These are phyloP conservation scores for Skeletonema menzelii DNA, from an alignment of 108 stramenopile species.

Conservation along the genomic window DNA sequence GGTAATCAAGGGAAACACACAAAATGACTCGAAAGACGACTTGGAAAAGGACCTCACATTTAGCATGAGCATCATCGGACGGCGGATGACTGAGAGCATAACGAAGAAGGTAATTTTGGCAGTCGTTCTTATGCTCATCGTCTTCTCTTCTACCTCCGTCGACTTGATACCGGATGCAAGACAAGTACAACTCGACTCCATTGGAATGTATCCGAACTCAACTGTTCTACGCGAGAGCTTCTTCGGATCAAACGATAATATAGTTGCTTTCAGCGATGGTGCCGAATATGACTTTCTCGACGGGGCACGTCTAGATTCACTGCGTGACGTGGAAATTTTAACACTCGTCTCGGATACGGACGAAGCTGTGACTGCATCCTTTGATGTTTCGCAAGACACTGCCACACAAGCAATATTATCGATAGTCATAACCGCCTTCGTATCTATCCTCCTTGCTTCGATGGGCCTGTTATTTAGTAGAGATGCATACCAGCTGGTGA, in stretches of 20 bases:
- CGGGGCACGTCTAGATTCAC: constrained; percentile 28
- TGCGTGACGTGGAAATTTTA: constrained; percentile 38
- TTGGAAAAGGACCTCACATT: constrained; percentile 43
- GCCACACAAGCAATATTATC: constrained; percentile 37
- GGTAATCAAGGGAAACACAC: constrained; percentile 8
- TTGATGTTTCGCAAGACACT: constrained; percentile 46
- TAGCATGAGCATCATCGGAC: constrained; percentile 56
- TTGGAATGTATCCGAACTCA: constrained; percentile 31
- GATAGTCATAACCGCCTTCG: constrained; percentile 42
- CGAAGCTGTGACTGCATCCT: constrained; percentile 21
- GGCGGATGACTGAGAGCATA: constrained; percentile 55
- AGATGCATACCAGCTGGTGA: constrained; percentile 66
- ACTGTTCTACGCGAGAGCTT: constrained; percentile 21
- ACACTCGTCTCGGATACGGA: constrained; percentile 24
- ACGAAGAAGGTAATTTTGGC: constrained; percentile 47
- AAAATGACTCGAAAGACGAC: constrained; percentile 6
- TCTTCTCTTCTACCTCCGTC: constrained; percentile 38
- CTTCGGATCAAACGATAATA: constrained; percentile 44
- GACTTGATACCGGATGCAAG: constrained; percentile 45
- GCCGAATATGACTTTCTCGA: constrained; percentile 23
- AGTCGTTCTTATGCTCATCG: constrained; percentile 32
- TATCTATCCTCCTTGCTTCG: constrained; percentile 52
- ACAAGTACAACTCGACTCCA: constrained; percentile 44
- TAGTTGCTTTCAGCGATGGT: constrained; percentile 42
- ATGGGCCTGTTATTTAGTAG: constrained; percentile 55